Base-by-base conservation (phyloP, 2,329 filamentous ascomycete species). In the Pseudonectria buxi region DNA sequence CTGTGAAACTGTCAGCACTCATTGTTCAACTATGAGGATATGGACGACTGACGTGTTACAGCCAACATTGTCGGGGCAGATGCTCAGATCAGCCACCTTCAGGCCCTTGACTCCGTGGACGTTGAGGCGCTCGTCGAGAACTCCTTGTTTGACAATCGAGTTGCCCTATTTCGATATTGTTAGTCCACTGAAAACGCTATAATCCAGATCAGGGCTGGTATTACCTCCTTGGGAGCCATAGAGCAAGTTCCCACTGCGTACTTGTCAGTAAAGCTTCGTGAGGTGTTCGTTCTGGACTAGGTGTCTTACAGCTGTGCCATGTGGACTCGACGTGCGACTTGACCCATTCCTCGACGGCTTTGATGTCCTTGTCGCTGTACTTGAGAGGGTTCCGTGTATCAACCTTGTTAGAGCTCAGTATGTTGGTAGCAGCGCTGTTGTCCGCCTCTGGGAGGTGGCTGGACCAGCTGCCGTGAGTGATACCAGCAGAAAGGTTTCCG, bases 31-130 rank as follows among this genome's bases (percentile, higher is more conserved):
- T 3, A 45, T 22, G 10, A 43, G 30, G 52, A 43, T 50, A 61
- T 46, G 26, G 43, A n/a, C 3, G 43, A 66, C 68, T 58, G 61
- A 77, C 46, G 74, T 79, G 60, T 81, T 80, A 62, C 76, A 80
- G 41, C 80, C 83, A 14, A 87, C 82, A 45, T 87, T 88, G 59
- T 87, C 82, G 1, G 83, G 83, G 59, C 82, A 87, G 65, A 87
- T 84, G 33, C 72, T 79, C 29, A 87, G 60, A 58, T 88, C 83
- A 10, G 81, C 81, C 15, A 87, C 82, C 71, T 87, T 87, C 50
- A 88, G 72, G 12, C 80, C 78, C 67, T 85, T 73, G 46, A 86
- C 81, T 33, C 82, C 83, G 55, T 87, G 81, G 3, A 88, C 83
- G 47, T 86, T 87, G 37, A 88, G 71, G 40, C 83, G 75, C 61